Conservation (phyloP, 768 basidiomycete species). For the Leucocoprinus sp. region DNA sequence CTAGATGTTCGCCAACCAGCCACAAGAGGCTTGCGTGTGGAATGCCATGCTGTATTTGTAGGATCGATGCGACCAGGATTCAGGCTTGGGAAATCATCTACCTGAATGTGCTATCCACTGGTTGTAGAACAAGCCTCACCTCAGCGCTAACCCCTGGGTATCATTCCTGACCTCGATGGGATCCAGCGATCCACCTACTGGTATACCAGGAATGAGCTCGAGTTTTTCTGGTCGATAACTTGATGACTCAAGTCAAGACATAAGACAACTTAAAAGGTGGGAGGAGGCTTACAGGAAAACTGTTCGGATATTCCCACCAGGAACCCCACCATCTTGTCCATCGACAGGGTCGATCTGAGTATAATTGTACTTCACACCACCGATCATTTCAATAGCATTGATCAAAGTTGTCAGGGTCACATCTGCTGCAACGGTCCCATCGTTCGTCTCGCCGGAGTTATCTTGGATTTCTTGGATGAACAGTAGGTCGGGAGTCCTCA, state of each 20-base stretch:
- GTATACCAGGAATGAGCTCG: conserved; percentile 34
- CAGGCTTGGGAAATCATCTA: conserved; percentile 26
- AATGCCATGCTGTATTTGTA: conserved; percentile 42
- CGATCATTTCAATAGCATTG: conserved; percentile 36
- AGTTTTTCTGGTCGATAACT: conserved; percentile 45
- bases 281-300: conserved; percentile 40
- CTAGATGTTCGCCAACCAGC: conserved; percentile 43
- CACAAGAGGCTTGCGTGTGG: conserved; percentile 52
- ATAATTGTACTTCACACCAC: conserved; percentile 39
- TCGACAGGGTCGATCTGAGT: conserved; percentile 44
- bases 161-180: conserved; percentile 28
- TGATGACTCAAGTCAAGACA: background rate
- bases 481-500: conserved; percentile 48
- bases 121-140: conserved; percentile 22
- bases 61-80: conserved; percentile 62
- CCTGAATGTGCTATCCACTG: background rate
- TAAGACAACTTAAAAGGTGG: background rate
- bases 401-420: conserved; percentile 42
- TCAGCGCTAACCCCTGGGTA: conserved; percentile 30
- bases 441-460: conserved; percentile 41
- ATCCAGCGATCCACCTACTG: conserved; percentile 40
- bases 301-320: conserved; percentile 56
- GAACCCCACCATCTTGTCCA: conserved; percentile 49
- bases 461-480: conserved; percentile 63
- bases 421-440: conserved; percentile 47